phyloP scores from a whole-genome alignment of 768 basidiomycete genomes.

The Leccinum incarnatum region DNA sequence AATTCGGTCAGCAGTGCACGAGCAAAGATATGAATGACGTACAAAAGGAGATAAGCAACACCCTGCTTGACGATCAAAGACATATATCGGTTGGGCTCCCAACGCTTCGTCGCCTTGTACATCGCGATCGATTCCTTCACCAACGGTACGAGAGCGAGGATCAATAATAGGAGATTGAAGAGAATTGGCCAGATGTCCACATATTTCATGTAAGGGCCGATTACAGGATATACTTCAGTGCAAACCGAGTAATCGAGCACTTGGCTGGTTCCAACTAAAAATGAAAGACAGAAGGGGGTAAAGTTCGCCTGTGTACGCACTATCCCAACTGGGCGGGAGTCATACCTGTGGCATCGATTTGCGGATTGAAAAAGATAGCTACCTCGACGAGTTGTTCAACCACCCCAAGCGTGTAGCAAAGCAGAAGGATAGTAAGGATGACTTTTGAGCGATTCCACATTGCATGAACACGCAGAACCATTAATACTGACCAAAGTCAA shows the following conservation, averaged over 20 bases:
- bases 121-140: background rate
- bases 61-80: background rate
- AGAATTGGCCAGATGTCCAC: fast-evolving
- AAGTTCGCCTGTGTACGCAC: no score
- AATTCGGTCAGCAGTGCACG: background rate
- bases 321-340: no score
- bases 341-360: no score
- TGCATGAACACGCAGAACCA: no score
- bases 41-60: background rate
- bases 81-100: background rate
- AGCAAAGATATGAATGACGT: background rate
- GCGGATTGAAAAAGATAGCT: no score
- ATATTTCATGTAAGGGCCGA: background rate
- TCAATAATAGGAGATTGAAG: background rate
- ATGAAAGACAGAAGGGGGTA: no score
- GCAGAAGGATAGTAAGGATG: no score
- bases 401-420: no score
- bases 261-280: background rate
- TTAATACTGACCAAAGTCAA: no score
- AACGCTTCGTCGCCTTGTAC: background rate
- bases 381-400: fast-evolving
- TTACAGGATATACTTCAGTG: background rate
- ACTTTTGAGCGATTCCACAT: no score
- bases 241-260: background rate
- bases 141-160: background rate